Percentiles rank a stretch among this genome's conserved stretches.
phyloP scores from a whole-genome alignment of 257 asterid species.

The Phtheirospermum japonicum region DNA sequence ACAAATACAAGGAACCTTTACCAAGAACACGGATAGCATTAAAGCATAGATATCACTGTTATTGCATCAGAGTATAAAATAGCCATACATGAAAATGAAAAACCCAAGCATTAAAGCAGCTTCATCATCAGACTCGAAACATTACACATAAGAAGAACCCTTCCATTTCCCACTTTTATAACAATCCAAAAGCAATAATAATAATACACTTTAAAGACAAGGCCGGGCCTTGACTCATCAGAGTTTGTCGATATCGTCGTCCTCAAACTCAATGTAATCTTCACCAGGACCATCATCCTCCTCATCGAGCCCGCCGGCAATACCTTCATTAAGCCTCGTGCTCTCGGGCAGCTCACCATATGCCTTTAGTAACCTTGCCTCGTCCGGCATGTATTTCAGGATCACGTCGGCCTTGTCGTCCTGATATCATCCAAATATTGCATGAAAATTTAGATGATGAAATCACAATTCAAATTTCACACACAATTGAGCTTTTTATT shows the following conservation, averaged over 20 bases:
- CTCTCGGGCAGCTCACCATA: constrained; percentile 88
- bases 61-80: no score
- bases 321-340: constrained; percentile 84
- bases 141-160: no score
- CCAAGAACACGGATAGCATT: no score
- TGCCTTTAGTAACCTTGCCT: constrained; percentile 88
- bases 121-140: no score
- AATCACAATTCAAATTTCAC: background rate
- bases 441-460: background rate
- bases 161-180: no score
- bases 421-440: constrained; percentile 30
- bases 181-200: no score
- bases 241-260: constrained; percentile 87
- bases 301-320: constrained; percentile 69
- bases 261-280: constrained; percentile 84
- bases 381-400: constrained; percentile 90
- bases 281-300: constrained; percentile 65
- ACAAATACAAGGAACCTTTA: no score
- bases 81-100: no score
- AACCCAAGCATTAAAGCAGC: no score
- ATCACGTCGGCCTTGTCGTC: constrained; percentile 93
- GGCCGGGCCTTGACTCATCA: constrained; percentile 27
- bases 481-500: background rate
- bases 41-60: no score
- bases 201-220: constrained; percentile 12